A percentile compares a stretch with the other conserved stretches of the same genome.
These are phyloP conservation scores for Tirmania nivea DNA, from an alignment of 495 filamentous ascomycete genomes.

Conservation along the genomic window DNA sequence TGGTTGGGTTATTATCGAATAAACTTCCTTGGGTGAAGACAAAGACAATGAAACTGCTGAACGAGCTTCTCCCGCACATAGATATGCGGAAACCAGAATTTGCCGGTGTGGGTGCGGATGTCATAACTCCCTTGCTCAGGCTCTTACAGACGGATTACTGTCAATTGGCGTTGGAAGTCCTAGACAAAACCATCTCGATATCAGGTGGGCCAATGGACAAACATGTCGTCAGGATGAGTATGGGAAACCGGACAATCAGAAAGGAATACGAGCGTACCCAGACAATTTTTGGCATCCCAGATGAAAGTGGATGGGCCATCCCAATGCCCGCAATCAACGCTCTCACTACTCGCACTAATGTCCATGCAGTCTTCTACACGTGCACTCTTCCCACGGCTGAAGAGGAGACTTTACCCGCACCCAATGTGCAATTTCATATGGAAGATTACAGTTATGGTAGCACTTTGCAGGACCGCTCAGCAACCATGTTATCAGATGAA, in stretches of 20 bases:
- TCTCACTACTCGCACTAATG: slow-evolving; percentile 61
- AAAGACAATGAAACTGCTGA: slow-evolving; percentile 75
- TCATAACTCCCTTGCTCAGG: slow-evolving; percentile 80
- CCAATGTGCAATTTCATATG: slow-evolving; percentile 74
- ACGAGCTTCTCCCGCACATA: slow-evolving; percentile 66
- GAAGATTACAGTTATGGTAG: slow-evolving; percentile 67
- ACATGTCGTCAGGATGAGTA: slow-evolving; percentile 90
- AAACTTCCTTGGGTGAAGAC: slow-evolving; percentile 69
- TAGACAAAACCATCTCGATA: slow-evolving; percentile 89
- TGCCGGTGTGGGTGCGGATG: slow-evolving; percentile 72
- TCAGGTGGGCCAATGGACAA: slow-evolving; percentile 80
- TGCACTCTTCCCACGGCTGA: slow-evolving; percentile 45
- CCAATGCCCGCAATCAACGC: slow-evolving; percentile 81
- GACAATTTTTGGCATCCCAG: slow-evolving; percentile 88
- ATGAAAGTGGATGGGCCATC: slow-evolving; percentile 88
- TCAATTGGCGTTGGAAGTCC: slow-evolving; percentile 67
- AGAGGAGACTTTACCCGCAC: slow-evolving; percentile 42
- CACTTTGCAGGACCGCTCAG: slow-evolving; percentile 61
- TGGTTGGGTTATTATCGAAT: slow-evolving; percentile 84
- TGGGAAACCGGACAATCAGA: slow-evolving; percentile 60
- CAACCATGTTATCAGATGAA: slow-evolving; percentile 84
- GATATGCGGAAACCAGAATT: slow-evolving; percentile 88
- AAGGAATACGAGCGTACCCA: slow-evolving; percentile 90
- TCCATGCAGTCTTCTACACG: slow-evolving; percentile 91
- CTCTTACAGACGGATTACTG: slow-evolving; percentile 85